phyloP scores from a whole-genome alignment of 495 filamentous ascomycete species.

The Penicillium atrosanguineum region DNA sequence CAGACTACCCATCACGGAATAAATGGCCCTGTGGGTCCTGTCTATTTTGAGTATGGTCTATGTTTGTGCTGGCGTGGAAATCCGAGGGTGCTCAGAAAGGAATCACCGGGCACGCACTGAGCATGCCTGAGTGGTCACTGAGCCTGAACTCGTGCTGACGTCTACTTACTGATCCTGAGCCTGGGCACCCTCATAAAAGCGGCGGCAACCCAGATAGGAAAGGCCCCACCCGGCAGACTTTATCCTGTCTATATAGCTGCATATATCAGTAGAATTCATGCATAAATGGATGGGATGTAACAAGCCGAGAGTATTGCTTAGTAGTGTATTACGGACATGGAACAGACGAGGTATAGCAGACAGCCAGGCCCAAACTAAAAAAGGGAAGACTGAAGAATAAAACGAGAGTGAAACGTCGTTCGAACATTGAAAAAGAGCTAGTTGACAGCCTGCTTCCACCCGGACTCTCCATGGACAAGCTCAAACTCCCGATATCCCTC shows the following conservation, averaged over 20 bases:
- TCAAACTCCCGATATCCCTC: slow-evolving; percentile 66
- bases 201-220: not conserved
- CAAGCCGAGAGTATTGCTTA: not conserved
- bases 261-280: not conserved
- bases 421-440: not conserved
- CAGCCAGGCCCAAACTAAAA: not conserved
- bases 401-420: not conserved
- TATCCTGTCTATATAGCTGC: too few relatives aligned
- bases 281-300: too few relatives aligned
- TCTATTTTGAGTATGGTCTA: too few relatives aligned
- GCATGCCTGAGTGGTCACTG: too few relatives aligned
- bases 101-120: too few relatives aligned
- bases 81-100: too few relatives aligned
- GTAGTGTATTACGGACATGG: not conserved
- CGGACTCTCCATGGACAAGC: slow-evolving; percentile 21
- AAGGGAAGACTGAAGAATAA: not conserved
- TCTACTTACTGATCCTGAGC: too few relatives aligned
- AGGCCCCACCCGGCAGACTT: not conserved
- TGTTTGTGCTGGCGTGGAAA: too few relatives aligned
- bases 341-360: not conserved
- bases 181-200: too few relatives aligned
- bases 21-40: too few relatives aligned
- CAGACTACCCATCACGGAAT: too few relatives aligned
- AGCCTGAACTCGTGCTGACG: too few relatives aligned
- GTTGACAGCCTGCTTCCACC: not conserved